Evolutionary conservation across 495 filamentous ascomycete genomes (phyloP).

Genomic region (Penicillium cataractarum): DNA sequence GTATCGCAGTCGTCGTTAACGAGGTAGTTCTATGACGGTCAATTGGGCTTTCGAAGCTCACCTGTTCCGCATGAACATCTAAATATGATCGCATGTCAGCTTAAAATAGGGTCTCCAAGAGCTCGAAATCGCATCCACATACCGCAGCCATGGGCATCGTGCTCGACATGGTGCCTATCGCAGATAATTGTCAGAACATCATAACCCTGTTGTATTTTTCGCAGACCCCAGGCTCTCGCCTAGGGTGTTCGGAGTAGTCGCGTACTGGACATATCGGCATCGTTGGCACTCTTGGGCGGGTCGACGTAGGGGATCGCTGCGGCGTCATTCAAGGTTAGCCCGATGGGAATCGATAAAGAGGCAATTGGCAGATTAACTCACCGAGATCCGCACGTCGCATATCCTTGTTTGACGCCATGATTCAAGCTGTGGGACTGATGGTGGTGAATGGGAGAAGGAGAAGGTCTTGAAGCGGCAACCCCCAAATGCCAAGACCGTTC

Average conservation of each 20-base stretch:
- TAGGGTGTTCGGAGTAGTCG: not conserved
- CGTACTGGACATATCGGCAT: slow-evolving; percentile 59
- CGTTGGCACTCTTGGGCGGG: slow-evolving; percentile 57
- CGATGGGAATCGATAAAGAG: not conserved
- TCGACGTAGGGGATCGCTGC: slow-evolving; percentile 67
- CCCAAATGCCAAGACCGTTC: slow-evolving; percentile 16
- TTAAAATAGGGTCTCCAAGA: slow-evolving; percentile 3
- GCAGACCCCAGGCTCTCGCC: not conserved
- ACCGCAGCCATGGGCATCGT: slow-evolving; percentile 91
- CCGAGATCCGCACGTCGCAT: slow-evolving; percentile 84
- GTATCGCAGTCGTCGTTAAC: slow-evolving; percentile 18
- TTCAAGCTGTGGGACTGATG: slow-evolving; percentile 17
- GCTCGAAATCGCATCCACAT: slow-evolving; percentile 33
- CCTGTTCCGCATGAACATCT: slow-evolving; percentile 91
- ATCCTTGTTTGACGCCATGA: slow-evolving; percentile 79
- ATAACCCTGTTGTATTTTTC: not conserved
- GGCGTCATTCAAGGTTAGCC: slow-evolving; percentile 17
- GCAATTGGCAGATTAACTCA: slow-evolving; percentile 44
- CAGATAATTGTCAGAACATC: slow-evolving; percentile 13
- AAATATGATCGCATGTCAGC: slow-evolving; percentile 24
- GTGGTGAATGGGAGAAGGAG: slow-evolving; percentile 10
- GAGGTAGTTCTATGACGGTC: not conserved
- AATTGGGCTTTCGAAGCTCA: slow-evolving; percentile 44
- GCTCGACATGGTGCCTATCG: slow-evolving; percentile 70
- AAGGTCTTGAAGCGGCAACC: slow-evolving; percentile 19